phyloP scores from a whole-genome alignment of 2,329 filamentous ascomycete genomes.

The Calonectria hawksworthii region DNA sequence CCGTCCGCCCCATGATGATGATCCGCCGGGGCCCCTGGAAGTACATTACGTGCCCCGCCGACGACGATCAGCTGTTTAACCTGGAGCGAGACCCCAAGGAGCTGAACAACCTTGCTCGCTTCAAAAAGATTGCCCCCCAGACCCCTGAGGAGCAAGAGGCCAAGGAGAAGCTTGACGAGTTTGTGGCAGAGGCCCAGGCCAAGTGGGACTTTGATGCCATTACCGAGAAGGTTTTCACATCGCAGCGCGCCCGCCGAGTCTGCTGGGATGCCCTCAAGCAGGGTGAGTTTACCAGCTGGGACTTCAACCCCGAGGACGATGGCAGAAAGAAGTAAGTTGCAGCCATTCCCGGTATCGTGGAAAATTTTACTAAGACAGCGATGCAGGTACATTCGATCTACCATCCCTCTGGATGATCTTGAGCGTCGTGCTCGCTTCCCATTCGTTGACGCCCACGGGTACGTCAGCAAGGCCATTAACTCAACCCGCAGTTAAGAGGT shows the following conservation, averaged over 20 bases:
- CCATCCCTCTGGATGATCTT: constrained; percentile 84
- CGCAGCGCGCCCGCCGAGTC: constrained; percentile 83
- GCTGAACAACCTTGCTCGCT: constrained; percentile 77
- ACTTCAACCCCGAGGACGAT: constrained; percentile 82
- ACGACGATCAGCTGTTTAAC: constrained; percentile 89
- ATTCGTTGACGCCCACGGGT: constrained; percentile 69
- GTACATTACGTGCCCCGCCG: constrained; percentile 87
- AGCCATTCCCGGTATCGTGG: not conserved
- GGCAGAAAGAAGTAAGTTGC: constrained; percentile 73
- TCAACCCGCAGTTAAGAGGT: constrained; percentile 47
- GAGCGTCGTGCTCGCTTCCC: constrained; percentile 84
- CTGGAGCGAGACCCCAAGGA: constrained; percentile 82
- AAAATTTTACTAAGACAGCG: constrained; percentile 47
- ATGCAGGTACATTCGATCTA: constrained; percentile 84
- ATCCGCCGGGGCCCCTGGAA: constrained; percentile 92
- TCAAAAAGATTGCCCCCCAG: constrained; percentile 55
- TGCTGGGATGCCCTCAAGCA: constrained; percentile 85
- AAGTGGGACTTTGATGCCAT: constrained; percentile 89
- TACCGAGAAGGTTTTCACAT: constrained; percentile 79
- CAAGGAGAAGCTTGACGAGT: constrained; percentile 70
- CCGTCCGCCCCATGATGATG: constrained; percentile 92
- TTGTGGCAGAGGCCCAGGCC: constrained; percentile 78
- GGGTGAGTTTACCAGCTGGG: constrained; percentile 86
- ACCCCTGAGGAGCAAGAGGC: constrained; percentile 62
- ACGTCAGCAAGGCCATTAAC: constrained; percentile 59